Conservation (phyloP, 1,284 basidiomycete species). For the Ceratobasidium theobromae region DNA sequence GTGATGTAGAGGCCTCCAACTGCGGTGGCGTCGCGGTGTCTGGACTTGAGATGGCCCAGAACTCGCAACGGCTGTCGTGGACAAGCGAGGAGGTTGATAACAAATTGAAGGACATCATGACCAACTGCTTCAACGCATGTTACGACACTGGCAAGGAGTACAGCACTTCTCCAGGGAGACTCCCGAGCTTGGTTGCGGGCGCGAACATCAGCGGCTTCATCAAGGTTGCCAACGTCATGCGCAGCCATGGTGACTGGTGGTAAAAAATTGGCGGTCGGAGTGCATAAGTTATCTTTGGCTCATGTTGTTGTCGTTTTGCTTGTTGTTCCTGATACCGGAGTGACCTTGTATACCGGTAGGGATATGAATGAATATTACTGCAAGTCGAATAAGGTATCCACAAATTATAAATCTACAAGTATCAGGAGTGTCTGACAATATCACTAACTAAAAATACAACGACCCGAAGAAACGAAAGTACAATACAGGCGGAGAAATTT, state of each 20-base stretch:
- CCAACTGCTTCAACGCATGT: conserved; percentile 58
- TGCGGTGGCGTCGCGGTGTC: conserved; percentile 71
- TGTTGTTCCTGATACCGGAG: conserved; percentile 6
- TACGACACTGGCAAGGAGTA: conserved; percentile 57
- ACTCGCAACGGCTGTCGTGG: conserved; percentile 69
- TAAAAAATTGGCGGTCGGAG: conserved; percentile 42
- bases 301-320: background rate
- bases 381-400: background rate
- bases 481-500: too few relatives aligned
- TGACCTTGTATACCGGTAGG: conserved; percentile 22
- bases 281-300: conserved; percentile 14
- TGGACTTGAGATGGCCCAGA: conserved; percentile 81
- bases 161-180: background rate
- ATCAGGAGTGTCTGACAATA: background rate
- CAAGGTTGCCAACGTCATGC: conserved; percentile 68
- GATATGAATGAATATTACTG: background rate
- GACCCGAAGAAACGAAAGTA: background rate
- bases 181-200: conserved; percentile 64
- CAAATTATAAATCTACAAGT: background rate
- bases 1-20: conserved; percentile 66
- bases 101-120: conserved; percentile 77
- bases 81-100: conserved; percentile 66
- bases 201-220: conserved; percentile 79
- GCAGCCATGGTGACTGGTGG: conserved; percentile 74
- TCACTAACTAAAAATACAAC: background rate